phyloP scores from a whole-genome alignment of 345 rosid genomes.

The Eucalyptus erythrocorys region DNA sequence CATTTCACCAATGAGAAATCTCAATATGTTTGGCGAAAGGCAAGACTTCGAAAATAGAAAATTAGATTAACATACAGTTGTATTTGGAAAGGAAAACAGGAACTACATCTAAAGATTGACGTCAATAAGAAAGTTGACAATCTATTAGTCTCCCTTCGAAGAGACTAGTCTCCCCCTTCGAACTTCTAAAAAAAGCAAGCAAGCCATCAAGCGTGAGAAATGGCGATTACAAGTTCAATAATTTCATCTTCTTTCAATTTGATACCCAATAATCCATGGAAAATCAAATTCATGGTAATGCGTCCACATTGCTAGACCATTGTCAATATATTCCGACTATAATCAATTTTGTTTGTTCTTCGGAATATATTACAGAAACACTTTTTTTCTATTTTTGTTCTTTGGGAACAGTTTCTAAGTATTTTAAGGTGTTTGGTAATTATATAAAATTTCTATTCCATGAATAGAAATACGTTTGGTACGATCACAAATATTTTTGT shows the following conservation, averaged over 20 bases:
- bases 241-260: background rate
- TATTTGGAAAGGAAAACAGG: background rate
- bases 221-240: background rate
- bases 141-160: background rate
- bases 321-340: background rate
- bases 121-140: background rate
- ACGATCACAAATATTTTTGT: too few species aligned
- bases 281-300: background rate
- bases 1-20: background rate
- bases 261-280: background rate
- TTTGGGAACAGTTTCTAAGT: accelerated
- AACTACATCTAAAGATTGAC: background rate
- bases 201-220: background rate
- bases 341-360: accelerated
- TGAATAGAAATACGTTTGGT: accelerated
- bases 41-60: background rate
- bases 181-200: background rate
- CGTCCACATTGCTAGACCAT: background rate
- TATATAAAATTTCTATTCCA: too few species aligned
- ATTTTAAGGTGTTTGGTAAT: too few species aligned
- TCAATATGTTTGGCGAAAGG: background rate
- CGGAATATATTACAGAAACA: accelerated
- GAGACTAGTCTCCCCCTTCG: background rate
- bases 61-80: background rate
- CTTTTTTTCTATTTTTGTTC: too few species aligned